Percentiles rank a stretch among this genome's conserved stretches.
phyloP scores from a whole-genome alignment of 768 basidiomycete species.

The Coprinopsis marcescibilis region DNA sequence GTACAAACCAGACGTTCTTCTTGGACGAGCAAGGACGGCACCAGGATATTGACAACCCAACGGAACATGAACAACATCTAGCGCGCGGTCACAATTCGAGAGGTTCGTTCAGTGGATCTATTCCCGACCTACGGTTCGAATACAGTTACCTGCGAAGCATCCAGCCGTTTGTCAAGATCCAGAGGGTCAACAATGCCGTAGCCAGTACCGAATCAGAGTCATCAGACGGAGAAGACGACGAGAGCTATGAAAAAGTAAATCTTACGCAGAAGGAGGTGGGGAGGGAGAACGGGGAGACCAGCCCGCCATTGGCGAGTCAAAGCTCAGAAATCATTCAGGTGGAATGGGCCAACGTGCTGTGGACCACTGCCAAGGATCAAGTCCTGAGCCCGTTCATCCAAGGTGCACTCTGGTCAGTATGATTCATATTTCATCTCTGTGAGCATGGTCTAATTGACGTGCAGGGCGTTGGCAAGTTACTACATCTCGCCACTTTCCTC shows the following conservation, averaged over 20 bases:
- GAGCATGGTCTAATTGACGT: constrained; percentile 1
- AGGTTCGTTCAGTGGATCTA: too few relatives aligned
- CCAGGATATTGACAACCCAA: too few relatives aligned
- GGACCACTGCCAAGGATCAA: constrained; percentile 65
- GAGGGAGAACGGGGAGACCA: constrained; percentile 9
- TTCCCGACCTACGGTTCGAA: constrained; percentile 77
- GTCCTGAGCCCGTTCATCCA: constrained; percentile 62
- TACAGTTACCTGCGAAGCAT: constrained; percentile 63
- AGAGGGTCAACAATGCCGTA: constrained; percentile 10
- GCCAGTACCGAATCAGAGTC: not conserved
- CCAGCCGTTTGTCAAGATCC: constrained; percentile 43
- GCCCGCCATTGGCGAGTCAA: not conserved
- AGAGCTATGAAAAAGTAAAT: constrained; percentile 27
- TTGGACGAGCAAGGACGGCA: too few relatives aligned
- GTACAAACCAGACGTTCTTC: too few relatives aligned
- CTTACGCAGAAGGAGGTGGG: constrained; percentile 18
- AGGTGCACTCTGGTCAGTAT: constrained; percentile 57
- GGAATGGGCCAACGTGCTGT: constrained; percentile 53
- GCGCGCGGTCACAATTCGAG: too few relatives aligned
- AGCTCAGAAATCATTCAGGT: constrained; percentile 33
- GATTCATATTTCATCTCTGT: not conserved
- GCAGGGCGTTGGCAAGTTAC: constrained; percentile 41
- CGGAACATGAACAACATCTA: too few relatives aligned
- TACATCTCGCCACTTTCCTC: constrained; percentile 37
- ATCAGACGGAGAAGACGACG: constrained; percentile 20